Percentiles rank a stretch among this genome's conserved stretches.
Evolutionary conservation across 176 grass and related monocot species (phyloP).

Genomic region (Neostapfia colusana): DNA sequence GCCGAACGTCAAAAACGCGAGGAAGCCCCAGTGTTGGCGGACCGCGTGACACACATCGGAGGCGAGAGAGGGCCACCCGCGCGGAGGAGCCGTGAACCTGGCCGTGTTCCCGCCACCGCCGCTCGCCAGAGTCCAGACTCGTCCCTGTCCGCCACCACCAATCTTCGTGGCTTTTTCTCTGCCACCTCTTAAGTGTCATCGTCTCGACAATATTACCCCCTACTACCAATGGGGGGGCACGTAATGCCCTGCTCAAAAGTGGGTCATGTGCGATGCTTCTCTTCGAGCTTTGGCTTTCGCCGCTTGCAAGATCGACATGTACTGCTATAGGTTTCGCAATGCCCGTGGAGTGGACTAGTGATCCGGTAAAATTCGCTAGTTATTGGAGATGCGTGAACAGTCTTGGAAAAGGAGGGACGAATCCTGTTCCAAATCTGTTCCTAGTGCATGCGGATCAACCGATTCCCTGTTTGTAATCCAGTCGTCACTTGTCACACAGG

Average conservation of each 20-base stretch:
- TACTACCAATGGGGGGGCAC: not conserved
- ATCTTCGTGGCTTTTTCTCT: not conserved
- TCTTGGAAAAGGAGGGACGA: too few species aligned
- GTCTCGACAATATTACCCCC: not conserved
- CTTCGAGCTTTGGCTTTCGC: not conserved
- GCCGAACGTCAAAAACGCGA: not conserved
- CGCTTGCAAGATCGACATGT: not conserved
- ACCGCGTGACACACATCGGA: not conserved
- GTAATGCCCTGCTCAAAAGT: not conserved
- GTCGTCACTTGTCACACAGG: not conserved
- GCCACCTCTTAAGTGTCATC: slow-evolving; percentile 10
- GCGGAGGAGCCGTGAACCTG: slow-evolving; percentile 29
- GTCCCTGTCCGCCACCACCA: not conserved
- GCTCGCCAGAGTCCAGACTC: not conserved
- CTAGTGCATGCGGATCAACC: not conserved
- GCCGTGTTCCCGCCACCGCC: not conserved
- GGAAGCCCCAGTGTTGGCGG: too few species aligned
- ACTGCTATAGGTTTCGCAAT: too few species aligned
- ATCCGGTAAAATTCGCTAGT: not conserved
- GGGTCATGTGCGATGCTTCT: not conserved
- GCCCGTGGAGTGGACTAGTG: too few species aligned
- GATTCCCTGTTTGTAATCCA: not conserved
- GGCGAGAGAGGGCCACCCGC: slow-evolving; percentile 10
- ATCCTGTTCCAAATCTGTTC: not conserved
- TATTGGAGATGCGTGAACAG: too few species aligned